A percentile compares a stretch with the other conserved stretches of the same genome.
Evolutionary conservation across 2,329 filamentous ascomycete species (phyloP).

Genomic region (Microsporum audouinii): DNA sequence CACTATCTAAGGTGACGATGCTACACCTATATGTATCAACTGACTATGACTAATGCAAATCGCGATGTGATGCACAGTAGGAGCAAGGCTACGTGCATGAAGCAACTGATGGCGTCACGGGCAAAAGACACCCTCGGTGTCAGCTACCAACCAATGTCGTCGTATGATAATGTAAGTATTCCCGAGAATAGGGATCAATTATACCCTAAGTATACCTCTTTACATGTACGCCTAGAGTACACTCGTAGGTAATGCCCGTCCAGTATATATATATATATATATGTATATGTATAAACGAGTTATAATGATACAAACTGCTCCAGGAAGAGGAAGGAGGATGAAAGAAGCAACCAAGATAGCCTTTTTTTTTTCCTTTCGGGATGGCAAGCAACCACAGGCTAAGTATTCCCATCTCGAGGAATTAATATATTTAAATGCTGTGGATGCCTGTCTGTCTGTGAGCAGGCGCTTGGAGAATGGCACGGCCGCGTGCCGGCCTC

Average conservation of each 20-base stretch:
- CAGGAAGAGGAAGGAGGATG: too few species aligned
- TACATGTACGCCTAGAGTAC: not conserved
- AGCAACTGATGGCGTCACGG: not conserved
- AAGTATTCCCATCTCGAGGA: not conserved
- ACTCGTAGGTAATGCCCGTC: too few species aligned
- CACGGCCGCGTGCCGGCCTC: slow-evolving; percentile 1
- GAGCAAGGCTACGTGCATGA: not conserved
- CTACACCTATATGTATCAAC: not conserved
- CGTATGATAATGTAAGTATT: not conserved
- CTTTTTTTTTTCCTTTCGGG: too few species aligned
- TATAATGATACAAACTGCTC: too few species aligned
- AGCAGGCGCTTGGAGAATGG: not conserved
- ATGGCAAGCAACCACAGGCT: too few species aligned
- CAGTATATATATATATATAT: too few species aligned
- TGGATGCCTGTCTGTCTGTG: not conserved
- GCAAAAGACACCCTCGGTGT: not conserved
- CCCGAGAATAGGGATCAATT: not conserved
- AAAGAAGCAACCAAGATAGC: too few species aligned
- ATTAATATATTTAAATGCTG: not conserved
- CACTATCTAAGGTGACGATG: not conserved
- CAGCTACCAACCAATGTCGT: not conserved
- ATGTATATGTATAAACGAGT: too few species aligned
- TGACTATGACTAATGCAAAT: not conserved
- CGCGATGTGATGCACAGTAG: not conserved
- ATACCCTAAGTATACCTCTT: not conserved